A percentile compares a stretch with the other conserved stretches of the same genome.
These are phyloP conservation scores for Aegilops umbellulata DNA, from an alignment of 176 grass and related monocot species.

Conservation along the genomic window DNA sequence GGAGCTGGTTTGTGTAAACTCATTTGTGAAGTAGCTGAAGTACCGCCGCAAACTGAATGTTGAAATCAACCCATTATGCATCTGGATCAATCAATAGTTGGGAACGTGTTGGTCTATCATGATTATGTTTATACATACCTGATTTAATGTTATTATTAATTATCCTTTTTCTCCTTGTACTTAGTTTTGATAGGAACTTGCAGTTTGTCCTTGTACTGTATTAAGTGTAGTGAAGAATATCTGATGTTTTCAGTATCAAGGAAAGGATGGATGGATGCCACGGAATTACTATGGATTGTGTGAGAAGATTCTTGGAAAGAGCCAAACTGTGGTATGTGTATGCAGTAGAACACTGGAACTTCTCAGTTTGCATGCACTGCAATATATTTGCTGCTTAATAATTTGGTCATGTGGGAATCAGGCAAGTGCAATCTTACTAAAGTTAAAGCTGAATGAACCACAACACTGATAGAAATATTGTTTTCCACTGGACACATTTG, in stretches of 20 bases:
- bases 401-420: not conserved
- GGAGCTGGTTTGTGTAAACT: not conserved
- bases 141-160: not conserved
- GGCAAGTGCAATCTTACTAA: not conserved
- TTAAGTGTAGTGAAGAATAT: not conserved
- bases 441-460: not conserved
- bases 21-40: not conserved
- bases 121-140: not conserved
- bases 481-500: not conserved
- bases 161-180: not conserved
- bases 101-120: not conserved
- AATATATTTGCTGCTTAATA: not conserved
- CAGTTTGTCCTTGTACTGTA: not conserved
- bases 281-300: not conserved
- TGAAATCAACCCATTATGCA: not conserved
- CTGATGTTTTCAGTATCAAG: constrained; percentile 5
- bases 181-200: not conserved
- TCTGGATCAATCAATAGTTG: not conserved
- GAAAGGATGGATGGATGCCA: constrained; percentile 10
- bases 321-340: constrained; percentile 7
- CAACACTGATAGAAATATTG: not conserved
- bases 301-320: constrained; percentile 21
- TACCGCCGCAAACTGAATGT: not conserved
- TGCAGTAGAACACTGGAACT: not conserved
- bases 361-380: not conserved